Evolutionary conservation across 805 yeast species (phyloP), one percentile per base, ranked within the genome.

Genomic region (Wickerhamiella qilinensis): DNA sequence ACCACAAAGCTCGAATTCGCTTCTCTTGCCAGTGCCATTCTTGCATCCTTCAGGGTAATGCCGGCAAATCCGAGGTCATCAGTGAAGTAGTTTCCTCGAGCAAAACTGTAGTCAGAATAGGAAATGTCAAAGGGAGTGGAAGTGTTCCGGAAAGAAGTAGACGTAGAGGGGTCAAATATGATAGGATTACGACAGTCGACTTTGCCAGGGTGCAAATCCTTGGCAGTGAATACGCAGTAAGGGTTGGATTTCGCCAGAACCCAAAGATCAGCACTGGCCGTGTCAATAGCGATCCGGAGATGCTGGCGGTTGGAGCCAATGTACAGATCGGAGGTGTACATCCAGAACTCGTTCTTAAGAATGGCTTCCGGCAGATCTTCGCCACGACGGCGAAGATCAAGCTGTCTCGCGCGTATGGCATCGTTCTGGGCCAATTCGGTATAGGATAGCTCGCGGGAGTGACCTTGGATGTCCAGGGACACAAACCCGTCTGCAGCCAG

Each of bases 181-280:
- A 29, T 29, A n/a, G 31, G 31, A 9, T 29, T 16, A 15, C 31
- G 8, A n/a, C 31, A 29, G 31, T 29, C n/a, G 27, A 24, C 12
- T 9, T 8, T 9, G 31, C n/a, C 16, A 9, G 31, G 31, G 8
- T 11, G 17, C 16, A 9, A 9, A 15, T 12, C 7, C 31, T 29
- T 9, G 16, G 15, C 31, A 29, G 31, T 9, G 8, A 7, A 6
- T 8, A 39, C 33, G 38, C 49, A 42, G 31, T 29, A 39, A 4
- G 48, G 46, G 38, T 46, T 47, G n/a, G 19, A 20, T 8, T 31
- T 29, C 12, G 39, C 38, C 42, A 46, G 39, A n/a, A 76, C 68
- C 82, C 82, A 77, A 30, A 77, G 52, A 52, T 78, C 85, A 1
- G 79, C 65, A 0, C 84, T 75, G 1, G 85, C 86, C 1, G 86